Evolutionary conservation across 2,329 filamentous ascomycete species (phyloP).

Genomic region (Aspergillus calidoustus): DNA sequence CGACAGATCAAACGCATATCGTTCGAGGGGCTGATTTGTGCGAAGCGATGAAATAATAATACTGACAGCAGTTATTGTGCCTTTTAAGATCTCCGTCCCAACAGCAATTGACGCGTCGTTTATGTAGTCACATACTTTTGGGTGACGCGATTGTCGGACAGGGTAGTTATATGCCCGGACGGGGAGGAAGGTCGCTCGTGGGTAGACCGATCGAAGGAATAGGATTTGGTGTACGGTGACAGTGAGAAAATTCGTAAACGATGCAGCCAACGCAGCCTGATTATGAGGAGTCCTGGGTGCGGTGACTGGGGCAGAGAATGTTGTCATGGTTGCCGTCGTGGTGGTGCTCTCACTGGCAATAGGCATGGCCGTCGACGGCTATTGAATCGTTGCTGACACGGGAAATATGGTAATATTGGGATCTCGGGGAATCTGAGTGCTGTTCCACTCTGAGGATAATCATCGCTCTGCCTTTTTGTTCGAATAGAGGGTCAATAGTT

Average conservation of each 20-base stretch:
- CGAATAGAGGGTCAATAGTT: slow-evolving; percentile 34
- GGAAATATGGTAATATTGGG: slow-evolving; percentile 41
- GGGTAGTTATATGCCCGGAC: slow-evolving; percentile 81
- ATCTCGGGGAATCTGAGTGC: slow-evolving; percentile 46
- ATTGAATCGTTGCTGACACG: slow-evolving; percentile 38
- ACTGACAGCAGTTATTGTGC: slow-evolving; percentile 58
- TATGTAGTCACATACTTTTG: slow-evolving; percentile 84
- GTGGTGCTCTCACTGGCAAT: slow-evolving; percentile 48
- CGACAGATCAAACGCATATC: slow-evolving; percentile 65
- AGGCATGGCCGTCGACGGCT: slow-evolving; percentile 44
- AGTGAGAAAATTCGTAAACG: slow-evolving; percentile 79
- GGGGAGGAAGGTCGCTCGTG: slow-evolving; percentile 74
- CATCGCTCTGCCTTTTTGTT: slow-evolving; percentile 46
- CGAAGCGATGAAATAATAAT: slow-evolving; percentile 60
- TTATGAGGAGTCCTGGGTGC: slow-evolving; percentile 52
- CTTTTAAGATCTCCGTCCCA: slow-evolving; percentile 68
- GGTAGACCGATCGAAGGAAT: slow-evolving; percentile 81
- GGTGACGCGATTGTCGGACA: slow-evolving; percentile 84
- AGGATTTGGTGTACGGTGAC: slow-evolving; percentile 85
- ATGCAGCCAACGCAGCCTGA: slow-evolving; percentile 64
- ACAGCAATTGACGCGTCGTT: slow-evolving; percentile 77
- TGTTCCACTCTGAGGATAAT: slow-evolving; percentile 50
- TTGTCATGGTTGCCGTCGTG: slow-evolving; percentile 44
- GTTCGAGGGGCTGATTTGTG: slow-evolving; percentile 59
- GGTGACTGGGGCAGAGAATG: slow-evolving; percentile 45